Evolutionary conservation across 441 rosid species (phyloP), one percentile per base, ranked within the genome.

Genomic region (Aleurites moluccanus): DNA sequence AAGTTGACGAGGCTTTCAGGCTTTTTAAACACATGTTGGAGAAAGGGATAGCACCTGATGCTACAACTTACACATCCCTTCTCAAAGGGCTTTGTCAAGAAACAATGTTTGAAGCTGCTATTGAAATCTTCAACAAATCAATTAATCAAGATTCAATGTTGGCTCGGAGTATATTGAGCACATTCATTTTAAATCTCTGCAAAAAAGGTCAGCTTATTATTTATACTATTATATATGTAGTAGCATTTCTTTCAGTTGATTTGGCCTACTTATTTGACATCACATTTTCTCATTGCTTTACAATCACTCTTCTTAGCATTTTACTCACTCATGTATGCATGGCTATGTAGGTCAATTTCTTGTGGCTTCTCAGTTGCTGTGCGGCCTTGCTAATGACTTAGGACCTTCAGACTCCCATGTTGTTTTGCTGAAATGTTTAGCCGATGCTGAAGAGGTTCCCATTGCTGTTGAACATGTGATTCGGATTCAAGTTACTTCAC

Each of bases 1-100:
- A 92, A 78, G 83, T 80, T 56, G 94, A 92, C 45, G 93, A 92
- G 80, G 88, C 96, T 23, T 27, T 80, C 76, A 85, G 87, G 79
- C 88, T 94, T 61, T 94, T 88, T 80, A 71, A 80, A 72, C 89
- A 85, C 55, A 89, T 94, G 98, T 76, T 83, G 76, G 88, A 83
- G 80, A 94, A 87, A 81, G 87, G 85, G 65, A 77, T 91, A 57
- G 76, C 79, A 47, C 96, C 98, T 0, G 89, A 89, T 85, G 84
- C 84, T 68, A 80, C 77, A 59, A 90, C 90, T 69, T 91, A 87
- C 73, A 80, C 66, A 2, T 84, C 81, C 23, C 88, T 94, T 63
- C 83, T 90, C 1, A 87, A 81, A 77, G 93, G 89, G 25, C 81
- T 92, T 27, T 92, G 94, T 83, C 88, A 81, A 71, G 96, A 89